phyloP scores from a whole-genome alignment of 805 yeast genomes.

The Hanseniaspora mollemarum region DNA sequence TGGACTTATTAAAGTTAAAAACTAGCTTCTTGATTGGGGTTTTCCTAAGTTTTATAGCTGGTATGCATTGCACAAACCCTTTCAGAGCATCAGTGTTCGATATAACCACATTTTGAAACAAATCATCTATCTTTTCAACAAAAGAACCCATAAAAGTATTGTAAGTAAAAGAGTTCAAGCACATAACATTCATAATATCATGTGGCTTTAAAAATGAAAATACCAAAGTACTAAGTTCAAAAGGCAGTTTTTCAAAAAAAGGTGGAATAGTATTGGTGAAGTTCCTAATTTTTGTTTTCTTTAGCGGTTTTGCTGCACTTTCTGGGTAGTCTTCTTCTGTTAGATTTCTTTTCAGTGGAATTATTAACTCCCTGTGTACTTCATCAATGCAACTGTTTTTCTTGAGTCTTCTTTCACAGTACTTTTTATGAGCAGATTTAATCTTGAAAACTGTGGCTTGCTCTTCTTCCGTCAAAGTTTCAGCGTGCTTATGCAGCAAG shows the following conservation, averaged over 20 bases:
- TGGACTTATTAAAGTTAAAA: background rate
- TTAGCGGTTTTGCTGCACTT: background rate
- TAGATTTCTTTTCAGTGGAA: background rate
- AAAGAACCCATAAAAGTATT: background rate
- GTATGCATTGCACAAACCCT: background rate
- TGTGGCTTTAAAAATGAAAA: background rate
- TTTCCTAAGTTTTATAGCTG: background rate
- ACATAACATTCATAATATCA: constrained; percentile 2
- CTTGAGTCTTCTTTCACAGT: no score
- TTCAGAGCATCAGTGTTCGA: background rate
- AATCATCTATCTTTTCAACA: background rate
- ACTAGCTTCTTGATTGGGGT: background rate
- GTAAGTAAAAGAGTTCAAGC: background rate
- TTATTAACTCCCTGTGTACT: background rate
- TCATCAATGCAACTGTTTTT: background rate
- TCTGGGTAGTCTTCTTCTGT: background rate
- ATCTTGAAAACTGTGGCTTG: background rate
- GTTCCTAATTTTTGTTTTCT: background rate
- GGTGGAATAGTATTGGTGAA: background rate
- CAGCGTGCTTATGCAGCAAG: background rate
- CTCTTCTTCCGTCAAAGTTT: background rate
- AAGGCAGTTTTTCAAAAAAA: constrained; percentile 2
- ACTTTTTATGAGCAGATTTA: background rate
- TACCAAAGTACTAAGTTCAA: constrained; percentile 3
- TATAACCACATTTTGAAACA: background rate